Percentiles rank a stretch among this genome's conserved stretches.
Conservation (phyloP, 768 basidiomycete genomes). For the Tricholoma matsutake region DNA sequence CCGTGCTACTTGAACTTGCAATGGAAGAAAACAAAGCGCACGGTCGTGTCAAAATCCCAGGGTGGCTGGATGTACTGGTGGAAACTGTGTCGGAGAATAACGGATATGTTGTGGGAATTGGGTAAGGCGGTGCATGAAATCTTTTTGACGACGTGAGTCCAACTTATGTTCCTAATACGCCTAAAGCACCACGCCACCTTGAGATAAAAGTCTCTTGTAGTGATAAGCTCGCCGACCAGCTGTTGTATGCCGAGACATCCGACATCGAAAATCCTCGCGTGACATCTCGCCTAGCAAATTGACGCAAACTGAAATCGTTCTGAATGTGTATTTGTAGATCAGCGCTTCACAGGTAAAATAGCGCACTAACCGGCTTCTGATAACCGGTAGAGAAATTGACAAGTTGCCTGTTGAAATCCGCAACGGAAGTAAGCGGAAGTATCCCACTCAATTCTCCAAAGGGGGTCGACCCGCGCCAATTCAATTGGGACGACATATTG, state of each 20-base stretch:
- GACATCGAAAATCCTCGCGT: slow-evolving; percentile 54
- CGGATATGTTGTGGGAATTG: slow-evolving; percentile 61
- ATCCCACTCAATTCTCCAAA: slow-evolving; percentile 57
- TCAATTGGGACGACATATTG: slow-evolving; percentile 44
- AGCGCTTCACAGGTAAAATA: neutral
- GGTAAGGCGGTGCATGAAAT: slow-evolving; percentile 48
- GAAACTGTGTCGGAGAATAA: slow-evolving; percentile 33
- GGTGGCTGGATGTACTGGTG: slow-evolving; percentile 2
- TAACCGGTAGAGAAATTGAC: slow-evolving; percentile 39
- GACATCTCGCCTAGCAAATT: slow-evolving; percentile 48
- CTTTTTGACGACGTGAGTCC: slow-evolving; percentile 26
- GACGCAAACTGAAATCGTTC: slow-evolving; percentile 11
- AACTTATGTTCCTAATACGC: neutral
- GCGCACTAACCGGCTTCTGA: slow-evolving; percentile 17
- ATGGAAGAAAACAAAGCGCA: slow-evolving; percentile 42
- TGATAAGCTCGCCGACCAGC: slow-evolving; percentile 31
- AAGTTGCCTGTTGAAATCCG: slow-evolving; percentile 26
- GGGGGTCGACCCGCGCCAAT: slow-evolving; percentile 49
- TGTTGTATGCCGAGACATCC: slow-evolving; percentile 34
- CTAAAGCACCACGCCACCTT: slow-evolving; percentile 30
- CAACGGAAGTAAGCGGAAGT: slow-evolving; percentile 39
- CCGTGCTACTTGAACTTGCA: slow-evolving; percentile 36
- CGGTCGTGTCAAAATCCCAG: slow-evolving; percentile 13
- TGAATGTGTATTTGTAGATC: neutral
- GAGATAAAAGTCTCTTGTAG: slow-evolving; percentile 29